Evolutionary conservation across 2,329 filamentous ascomycete species (phyloP).

Genomic region (Colletotrichum tropicale): DNA sequence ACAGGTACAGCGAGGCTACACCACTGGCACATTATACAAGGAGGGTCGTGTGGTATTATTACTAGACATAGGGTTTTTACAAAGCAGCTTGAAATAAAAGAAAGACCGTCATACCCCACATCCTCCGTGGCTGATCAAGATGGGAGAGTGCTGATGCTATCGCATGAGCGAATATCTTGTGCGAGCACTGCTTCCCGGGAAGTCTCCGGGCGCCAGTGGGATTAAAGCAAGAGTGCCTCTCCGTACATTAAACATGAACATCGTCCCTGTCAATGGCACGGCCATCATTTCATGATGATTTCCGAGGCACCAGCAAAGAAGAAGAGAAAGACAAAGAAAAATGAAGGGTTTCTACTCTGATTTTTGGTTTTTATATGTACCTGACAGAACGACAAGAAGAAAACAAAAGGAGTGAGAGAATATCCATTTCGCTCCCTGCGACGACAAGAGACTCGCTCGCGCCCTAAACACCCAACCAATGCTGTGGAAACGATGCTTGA

Average conservation of each 20-base stretch:
- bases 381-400: not conserved
- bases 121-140: not conserved
- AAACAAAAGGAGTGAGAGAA: not conserved
- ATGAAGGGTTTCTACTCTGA: not conserved
- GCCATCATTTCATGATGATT: not conserved
- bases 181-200: not conserved
- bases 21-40: not conserved
- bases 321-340: not conserved
- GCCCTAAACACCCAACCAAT: constrained; percentile 11
- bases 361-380: not conserved
- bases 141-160: not conserved
- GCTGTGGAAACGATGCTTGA: constrained; percentile 8
- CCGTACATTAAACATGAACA: not conserved
- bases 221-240: not conserved
- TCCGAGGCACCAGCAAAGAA: not conserved
- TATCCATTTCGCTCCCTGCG: not conserved
- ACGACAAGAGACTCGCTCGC: constrained; percentile 5
- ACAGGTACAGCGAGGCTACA: not conserved
- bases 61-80: not conserved
- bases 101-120: not conserved
- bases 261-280: not conserved
- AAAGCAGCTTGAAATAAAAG: not conserved
- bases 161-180: not conserved
- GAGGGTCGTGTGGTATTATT: not conserved
- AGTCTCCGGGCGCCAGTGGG: not conserved